These are phyloP conservation scores for Neocucurbitaria cava DNA, from an alignment of 2,329 filamentous ascomycete species.

Conservation along the genomic window DNA sequence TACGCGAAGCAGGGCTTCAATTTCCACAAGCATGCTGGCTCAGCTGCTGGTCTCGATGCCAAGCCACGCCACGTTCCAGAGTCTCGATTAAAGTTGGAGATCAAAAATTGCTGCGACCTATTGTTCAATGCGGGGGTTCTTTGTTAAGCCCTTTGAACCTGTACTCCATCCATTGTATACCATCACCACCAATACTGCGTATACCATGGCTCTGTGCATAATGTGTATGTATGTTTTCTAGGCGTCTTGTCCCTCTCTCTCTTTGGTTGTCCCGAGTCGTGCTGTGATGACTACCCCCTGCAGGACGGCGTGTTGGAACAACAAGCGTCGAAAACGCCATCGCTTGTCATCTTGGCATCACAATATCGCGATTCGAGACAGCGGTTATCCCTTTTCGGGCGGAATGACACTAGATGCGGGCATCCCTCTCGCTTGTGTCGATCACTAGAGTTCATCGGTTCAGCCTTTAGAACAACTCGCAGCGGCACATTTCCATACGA, in stretches of 20 bases:
- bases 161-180: too few relatives aligned
- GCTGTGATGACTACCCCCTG: neutral
- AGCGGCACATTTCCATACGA: neutral
- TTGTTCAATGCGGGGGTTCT: too few relatives aligned
- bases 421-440: neutral
- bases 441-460: neutral
- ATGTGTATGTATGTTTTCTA: too few relatives aligned
- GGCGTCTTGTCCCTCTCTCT: neutral
- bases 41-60: neutral
- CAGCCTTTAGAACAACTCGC: neutral
- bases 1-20: neutral
- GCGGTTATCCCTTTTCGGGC: neutral
- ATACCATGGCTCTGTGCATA: too few relatives aligned
- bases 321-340: neutral
- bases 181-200: too few relatives aligned
- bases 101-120: neutral
- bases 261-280: neutral
- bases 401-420: neutral
- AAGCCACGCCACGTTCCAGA: neutral
- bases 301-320: neutral
- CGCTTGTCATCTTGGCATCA: neutral
- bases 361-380: neutral
- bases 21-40: neutral
- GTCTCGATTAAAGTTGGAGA: neutral
- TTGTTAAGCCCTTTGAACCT: too few relatives aligned